A percentile compares a stretch with the other conserved stretches of the same genome.
phyloP scores from a whole-genome alignment of 306 rosid genomes.

The Leucaena leucocephala region DNA sequence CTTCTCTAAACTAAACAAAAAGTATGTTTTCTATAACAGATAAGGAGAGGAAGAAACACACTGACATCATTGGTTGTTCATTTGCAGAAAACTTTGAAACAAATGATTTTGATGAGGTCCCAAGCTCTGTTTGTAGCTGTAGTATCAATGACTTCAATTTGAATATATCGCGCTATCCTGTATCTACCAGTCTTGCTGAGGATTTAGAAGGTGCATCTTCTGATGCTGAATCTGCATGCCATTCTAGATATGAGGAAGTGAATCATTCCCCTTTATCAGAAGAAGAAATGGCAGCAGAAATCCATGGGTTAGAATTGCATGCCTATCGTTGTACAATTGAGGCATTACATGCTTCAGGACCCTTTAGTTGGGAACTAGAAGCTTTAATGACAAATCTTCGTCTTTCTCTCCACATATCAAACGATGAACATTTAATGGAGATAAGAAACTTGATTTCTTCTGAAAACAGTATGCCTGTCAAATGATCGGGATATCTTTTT shows the following conservation, averaged over 20 bases:
- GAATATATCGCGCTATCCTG: slow-evolving; percentile 45
- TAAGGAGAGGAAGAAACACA: slow-evolving; percentile 49
- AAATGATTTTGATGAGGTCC: slow-evolving; percentile 52
- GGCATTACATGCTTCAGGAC: slow-evolving; percentile 94
- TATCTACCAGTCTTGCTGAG: slow-evolving; percentile 59
- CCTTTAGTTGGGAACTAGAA: slow-evolving; percentile 98
- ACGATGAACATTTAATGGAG: slow-evolving; percentile 91
- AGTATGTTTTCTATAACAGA: slow-evolving; percentile 45
- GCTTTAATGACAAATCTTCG: slow-evolving; percentile 95
- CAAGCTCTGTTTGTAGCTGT: slow-evolving; percentile 93
- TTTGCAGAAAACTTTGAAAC: slow-evolving; percentile 51
- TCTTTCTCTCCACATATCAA: slow-evolving; percentile 88
- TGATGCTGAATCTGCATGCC: slow-evolving; percentile 73
- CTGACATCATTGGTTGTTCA: slow-evolving; percentile 53
- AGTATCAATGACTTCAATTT: slow-evolving; percentile 58
- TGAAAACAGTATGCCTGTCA: slow-evolving; percentile 61
- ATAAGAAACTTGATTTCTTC: slow-evolving; percentile 82
- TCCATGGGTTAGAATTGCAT: slow-evolving; percentile 92
- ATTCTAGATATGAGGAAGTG: slow-evolving; percentile 49
- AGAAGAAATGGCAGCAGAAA: slow-evolving; percentile 68
- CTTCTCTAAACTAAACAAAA: slow-evolving; percentile 50
- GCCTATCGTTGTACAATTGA: slow-evolving; percentile 97
- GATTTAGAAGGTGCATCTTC: slow-evolving; percentile 53
- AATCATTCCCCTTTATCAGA: slow-evolving; percentile 51
- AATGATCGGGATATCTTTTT: slow-evolving; percentile 60